Evolutionary conservation across 163 green algal species (phyloP).

Genomic region (Scenedesmus sp.): DNA sequence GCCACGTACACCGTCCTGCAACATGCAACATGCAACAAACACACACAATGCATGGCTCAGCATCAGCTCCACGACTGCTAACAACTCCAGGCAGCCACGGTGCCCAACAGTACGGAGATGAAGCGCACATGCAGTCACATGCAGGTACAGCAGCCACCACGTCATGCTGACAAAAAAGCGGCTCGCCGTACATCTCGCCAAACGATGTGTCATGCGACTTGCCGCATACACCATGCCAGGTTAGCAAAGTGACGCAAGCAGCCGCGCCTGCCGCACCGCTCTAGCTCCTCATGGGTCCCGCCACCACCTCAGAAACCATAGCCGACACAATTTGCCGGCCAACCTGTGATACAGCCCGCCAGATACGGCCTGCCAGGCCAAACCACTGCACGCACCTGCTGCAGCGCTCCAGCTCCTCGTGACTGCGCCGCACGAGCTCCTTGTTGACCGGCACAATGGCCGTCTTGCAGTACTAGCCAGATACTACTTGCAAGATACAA

Average conservation of each 20-base stretch:
- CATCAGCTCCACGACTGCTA: no score
- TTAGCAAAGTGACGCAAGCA: no score
- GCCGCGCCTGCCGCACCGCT: neutral
- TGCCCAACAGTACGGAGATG: no score
- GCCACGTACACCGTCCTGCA: conserved; percentile 69
- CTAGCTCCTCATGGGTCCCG: neutral
- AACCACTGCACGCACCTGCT: conserved; percentile 52
- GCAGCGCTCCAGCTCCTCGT: conserved; percentile 86
- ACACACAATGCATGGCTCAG: neutral
- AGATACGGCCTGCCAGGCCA: neutral
- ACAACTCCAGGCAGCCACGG: no score
- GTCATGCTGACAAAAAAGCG: no score
- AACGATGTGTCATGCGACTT: no score
- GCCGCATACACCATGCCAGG: neutral
- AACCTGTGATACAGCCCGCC: no score
- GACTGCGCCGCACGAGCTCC: conserved; percentile 84
- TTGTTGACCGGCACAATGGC: conserved; percentile 98
- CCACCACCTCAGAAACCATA: no score
- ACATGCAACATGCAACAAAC: neutral
- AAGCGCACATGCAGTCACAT: no score
- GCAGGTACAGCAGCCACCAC: no score
- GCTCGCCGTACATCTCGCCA: no score
- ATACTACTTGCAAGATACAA: neutral
- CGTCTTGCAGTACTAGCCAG: conserved; percentile 76
- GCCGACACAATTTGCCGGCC: no score